Base-by-base conservation (phyloP, 306 rosid species). In the Lablab purpureus region DNA sequence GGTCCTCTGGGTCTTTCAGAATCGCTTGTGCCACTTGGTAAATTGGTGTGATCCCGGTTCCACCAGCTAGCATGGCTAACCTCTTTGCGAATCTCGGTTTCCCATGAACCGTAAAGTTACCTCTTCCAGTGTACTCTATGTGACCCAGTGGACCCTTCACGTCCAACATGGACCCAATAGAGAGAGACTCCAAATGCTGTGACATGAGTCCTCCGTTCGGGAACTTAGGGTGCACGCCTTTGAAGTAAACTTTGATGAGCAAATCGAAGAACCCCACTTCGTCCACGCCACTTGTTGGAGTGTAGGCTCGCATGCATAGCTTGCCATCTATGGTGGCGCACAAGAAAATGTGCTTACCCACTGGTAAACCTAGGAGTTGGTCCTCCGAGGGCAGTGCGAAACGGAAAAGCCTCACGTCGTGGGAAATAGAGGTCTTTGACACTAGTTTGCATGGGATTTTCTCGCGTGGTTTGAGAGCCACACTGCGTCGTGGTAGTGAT, bases 101-200 rank as follows among this genome's bases (percentile, higher is more conserved):
- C 2, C 97, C 95, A 1, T 85, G 92, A 7, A 91, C 93, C 78
- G 9, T 25, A n/a, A 94, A 84, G 43, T 86, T 84, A 0, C 98
- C 98, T 1, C 84, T 83, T 0, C 97, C 95, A 0, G 64, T 79
- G 72, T 94, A 94, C 76, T 94, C 97, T n/a, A 94, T 86, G 82
- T 94, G 97, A 0, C 98, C 97, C 14, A 94, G 5, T 15, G 98
- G 98, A 5, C 98, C 98, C 45, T 94, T 94, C 51, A 92, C 87
- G 17, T 91, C 90, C 13, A 94, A 7, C 5, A 7, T 0, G 0
- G 93, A 80, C 1, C 92, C 93, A 7, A 91, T 46, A 0, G 87
- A 55, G 1, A 92, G 82, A 0, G 90, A 83, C 4, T 94, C 98
- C 45, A 94, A 54, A 27, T 88, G 64, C 60, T 92, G 97, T 0